Evolutionary conservation across 768 basidiomycete species (phyloP).

Genomic region (Trametes cingulata): DNA sequence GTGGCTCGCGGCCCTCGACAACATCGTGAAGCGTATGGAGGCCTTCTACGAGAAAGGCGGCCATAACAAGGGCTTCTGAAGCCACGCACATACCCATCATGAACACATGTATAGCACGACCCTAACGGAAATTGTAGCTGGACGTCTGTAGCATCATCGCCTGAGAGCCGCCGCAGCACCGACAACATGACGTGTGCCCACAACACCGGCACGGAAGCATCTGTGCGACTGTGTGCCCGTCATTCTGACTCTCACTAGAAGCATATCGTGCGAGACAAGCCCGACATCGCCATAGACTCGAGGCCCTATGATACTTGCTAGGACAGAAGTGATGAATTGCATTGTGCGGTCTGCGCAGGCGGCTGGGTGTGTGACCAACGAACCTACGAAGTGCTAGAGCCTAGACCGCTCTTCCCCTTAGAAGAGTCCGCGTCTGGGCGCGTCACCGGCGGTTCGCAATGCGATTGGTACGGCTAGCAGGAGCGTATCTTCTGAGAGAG

Average conservation of each 20-base stretch:
- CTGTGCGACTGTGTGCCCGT: not conserved
- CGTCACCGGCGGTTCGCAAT: not conserved
- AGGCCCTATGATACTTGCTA: not conserved
- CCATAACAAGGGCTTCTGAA: slow-evolving; percentile 46
- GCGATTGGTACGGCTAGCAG: slow-evolving; percentile 8
- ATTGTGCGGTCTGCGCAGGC: not conserved
- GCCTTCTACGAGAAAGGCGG: slow-evolving; percentile 44
- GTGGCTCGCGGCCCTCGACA: slow-evolving; percentile 56
- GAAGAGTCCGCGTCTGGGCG: not conserved
- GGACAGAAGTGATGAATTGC: not conserved
- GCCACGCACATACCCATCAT: slow-evolving; percentile 1
- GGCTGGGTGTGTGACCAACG: not conserved
- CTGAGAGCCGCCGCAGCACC: slow-evolving; percentile 12
- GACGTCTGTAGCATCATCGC: slow-evolving; percentile 6
- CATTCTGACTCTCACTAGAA: slow-evolving; percentile 13
- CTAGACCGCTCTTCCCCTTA: slow-evolving; percentile 1
- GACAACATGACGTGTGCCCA: not conserved
- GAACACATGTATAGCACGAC: slow-evolving; percentile 19
- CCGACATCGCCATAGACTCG: not conserved
- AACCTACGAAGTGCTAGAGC: not conserved
- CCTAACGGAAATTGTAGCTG: slow-evolving; percentile 5
- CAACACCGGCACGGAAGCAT: not conserved
- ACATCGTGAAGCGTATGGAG: slow-evolving; percentile 49
- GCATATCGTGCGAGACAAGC: slow-evolving; percentile 1
- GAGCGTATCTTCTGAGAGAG: not conserved